phyloP scores from a whole-genome alignment of 257 asterid genomes.

The Przewalskia tangutica region DNA sequence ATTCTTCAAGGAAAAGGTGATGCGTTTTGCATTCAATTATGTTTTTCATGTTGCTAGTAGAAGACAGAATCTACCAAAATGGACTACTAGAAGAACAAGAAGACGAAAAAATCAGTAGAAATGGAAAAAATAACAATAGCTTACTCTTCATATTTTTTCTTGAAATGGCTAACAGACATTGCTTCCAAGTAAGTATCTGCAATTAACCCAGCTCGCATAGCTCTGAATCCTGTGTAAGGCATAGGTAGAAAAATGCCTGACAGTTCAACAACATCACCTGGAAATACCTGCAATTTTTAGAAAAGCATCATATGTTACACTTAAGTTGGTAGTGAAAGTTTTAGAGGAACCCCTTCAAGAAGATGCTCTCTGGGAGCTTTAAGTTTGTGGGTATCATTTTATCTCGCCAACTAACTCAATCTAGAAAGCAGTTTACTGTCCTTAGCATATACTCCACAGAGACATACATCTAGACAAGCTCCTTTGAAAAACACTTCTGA shows the following conservation, averaged over 20 bases:
- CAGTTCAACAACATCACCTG: constrained; percentile 90
- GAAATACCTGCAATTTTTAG: constrained; percentile 56
- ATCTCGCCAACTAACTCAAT: not conserved
- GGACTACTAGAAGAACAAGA: not conserved
- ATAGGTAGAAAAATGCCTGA: constrained; percentile 96
- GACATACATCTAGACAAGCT: not conserved
- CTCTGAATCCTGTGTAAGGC: constrained; percentile 93
- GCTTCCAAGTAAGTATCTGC: constrained; percentile 98
- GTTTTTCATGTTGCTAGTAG: not conserved
- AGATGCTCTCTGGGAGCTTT: not conserved
- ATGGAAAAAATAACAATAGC: constrained; percentile 12
- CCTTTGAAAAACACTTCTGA: not conserved
- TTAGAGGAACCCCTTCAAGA: not conserved
- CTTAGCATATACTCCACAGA: not conserved
- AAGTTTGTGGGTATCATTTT: not conserved
- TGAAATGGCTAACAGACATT: constrained; percentile 82
- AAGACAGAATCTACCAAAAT: not conserved
- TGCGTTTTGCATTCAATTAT: not conserved
- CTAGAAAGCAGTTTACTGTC: not conserved
- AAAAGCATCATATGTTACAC: not conserved
- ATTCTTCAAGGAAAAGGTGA: not conserved
- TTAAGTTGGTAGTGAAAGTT: not conserved
- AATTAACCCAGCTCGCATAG: constrained; percentile 96
- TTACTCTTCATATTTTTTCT: constrained; percentile 97
- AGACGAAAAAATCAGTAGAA: not conserved